Base-by-base conservation (phyloP, 495 filamentous ascomycete species). In the Apodospora peruviana region DNA sequence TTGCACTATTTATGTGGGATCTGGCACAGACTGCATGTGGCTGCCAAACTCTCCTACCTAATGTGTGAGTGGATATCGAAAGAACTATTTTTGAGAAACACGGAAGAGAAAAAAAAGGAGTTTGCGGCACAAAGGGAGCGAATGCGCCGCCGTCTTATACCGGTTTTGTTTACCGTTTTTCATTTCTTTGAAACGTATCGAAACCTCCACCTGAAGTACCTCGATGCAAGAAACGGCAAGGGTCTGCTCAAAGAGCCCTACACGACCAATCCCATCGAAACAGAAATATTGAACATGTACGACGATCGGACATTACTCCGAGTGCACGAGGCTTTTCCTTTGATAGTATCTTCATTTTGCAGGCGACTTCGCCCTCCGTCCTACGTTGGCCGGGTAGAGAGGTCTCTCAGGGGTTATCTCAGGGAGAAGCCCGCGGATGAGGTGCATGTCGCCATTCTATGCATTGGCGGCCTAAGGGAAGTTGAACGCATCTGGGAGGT, bases 181-280 rank as follows among this genome's bases (percentile, higher is more conserved):
- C 77, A 81, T 57, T 81, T 81, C 56, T 81, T 81, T 55, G 77
- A 81, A 53, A 76, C 68, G 3, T 79, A 77, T 52, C 75, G 77
- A 43, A 65, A 69, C 36, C 65, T 76, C n/a, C 76, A 81, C 54
- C 58, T 77, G 17, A 56, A 74, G 43, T 77, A 76, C 50, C 67
- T 81, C 21, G 60, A 59, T 19, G 64, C 73, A 27, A 57, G 71
- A 38, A 50, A 58, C 23, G 71, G 71, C 0, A 56, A 68, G 24
- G 72, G 73, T 0, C 50, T 77, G 16, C 22, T 51, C 44, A 36
- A 52, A 17, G 41, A 65, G 23, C 70, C 73, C 0, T 71, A 73
- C 46, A 74, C 72, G 1, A 38, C 71, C 19, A 77, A 79, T 39
- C 77, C 76, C 2, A 74, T 81, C 49, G 77, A 81, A 54, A 49